Conservation (phyloP, 306 rosid genomes). For the Vicia sativa region DNA sequence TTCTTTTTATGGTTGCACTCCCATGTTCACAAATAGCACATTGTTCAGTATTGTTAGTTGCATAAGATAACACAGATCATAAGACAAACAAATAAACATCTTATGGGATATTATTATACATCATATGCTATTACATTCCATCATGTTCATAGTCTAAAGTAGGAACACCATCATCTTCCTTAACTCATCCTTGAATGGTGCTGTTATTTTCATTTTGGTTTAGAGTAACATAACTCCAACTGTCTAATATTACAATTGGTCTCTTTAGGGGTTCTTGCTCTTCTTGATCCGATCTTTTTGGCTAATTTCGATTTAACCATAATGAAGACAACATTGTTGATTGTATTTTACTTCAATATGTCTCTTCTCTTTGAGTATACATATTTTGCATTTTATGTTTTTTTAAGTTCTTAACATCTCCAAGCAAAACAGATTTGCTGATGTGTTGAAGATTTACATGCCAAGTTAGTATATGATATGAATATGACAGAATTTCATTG, state of each 20-base stretch:
- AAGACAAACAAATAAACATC: background rate
- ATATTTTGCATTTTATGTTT: no score
- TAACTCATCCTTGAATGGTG: no score
- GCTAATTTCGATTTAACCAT: background rate
- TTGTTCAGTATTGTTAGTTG: background rate
- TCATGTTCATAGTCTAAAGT: no score
- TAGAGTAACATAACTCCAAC: no score
- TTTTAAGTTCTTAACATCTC: background rate
- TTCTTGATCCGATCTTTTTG: background rate
- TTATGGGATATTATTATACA: no score
- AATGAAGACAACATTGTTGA: background rate
- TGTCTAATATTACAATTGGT: no score
- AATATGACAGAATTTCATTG: background rate
- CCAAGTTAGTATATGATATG: background rate
- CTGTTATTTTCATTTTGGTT: no score
- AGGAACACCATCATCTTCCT: no score
- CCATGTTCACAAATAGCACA: background rate
- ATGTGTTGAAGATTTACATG: background rate
- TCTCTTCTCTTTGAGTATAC: background rate
- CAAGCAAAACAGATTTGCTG: background rate
- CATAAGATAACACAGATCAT: background rate
- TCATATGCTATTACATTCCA: no score
- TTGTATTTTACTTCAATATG: background rate
- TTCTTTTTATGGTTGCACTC: background rate
- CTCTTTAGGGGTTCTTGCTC: background rate